A percentile compares a stretch with the other conserved stretches of the same genome.
These are phyloP conservation scores for Trichoderma polysporum DNA, from an alignment of 2,329 filamentous ascomycete genomes.

Conservation along the genomic window DNA sequence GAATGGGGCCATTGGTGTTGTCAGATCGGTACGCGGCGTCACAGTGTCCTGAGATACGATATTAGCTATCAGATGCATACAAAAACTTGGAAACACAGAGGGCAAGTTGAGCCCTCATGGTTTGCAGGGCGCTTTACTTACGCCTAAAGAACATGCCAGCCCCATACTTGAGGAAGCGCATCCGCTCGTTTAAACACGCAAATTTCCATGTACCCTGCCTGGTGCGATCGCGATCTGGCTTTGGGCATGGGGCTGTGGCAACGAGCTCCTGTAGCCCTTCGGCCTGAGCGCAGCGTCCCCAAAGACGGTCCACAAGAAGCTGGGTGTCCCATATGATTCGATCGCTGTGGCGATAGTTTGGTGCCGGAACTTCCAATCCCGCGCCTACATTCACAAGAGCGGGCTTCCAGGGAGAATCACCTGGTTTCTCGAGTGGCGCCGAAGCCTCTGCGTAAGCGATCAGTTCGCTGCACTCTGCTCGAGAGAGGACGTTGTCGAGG, in stretches of 20 bases:
- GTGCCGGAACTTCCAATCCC: slow-evolving; percentile 55
- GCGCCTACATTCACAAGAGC: slow-evolving; percentile 67
- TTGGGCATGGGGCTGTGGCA: slow-evolving; percentile 31
- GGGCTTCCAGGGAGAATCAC: slow-evolving; percentile 56
- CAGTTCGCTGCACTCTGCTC: slow-evolving; percentile 59
- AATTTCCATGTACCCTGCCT: slow-evolving; percentile 42
- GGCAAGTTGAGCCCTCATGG: not conserved
- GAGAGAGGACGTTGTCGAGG: slow-evolving; percentile 57
- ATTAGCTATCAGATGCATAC: not conserved
- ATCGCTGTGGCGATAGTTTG: slow-evolving; percentile 66
- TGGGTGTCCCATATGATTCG: slow-evolving; percentile 73
- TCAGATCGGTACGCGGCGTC: slow-evolving; percentile 58
- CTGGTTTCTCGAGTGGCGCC: slow-evolving; percentile 34
- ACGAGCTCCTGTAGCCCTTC: slow-evolving; percentile 45
- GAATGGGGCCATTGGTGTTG: slow-evolving; percentile 42
- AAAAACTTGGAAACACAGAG: not conserved
- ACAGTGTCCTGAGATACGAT: slow-evolving; percentile 55
- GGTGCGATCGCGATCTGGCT: slow-evolving; percentile 25
- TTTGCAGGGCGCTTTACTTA: slow-evolving; percentile 27
- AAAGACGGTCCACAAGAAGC: slow-evolving; percentile 61
- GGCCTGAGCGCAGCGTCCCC: slow-evolving; percentile 54
- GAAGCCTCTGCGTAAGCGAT: slow-evolving; percentile 52
- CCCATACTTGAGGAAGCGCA: slow-evolving; percentile 73
- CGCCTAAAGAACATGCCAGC: slow-evolving; percentile 70
- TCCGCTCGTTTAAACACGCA: slow-evolving; percentile 64